Evolutionary conservation across 305 asterid species (phyloP), one percentile per base, ranked within the genome.

Genomic region (Solanum chacoense): DNA sequence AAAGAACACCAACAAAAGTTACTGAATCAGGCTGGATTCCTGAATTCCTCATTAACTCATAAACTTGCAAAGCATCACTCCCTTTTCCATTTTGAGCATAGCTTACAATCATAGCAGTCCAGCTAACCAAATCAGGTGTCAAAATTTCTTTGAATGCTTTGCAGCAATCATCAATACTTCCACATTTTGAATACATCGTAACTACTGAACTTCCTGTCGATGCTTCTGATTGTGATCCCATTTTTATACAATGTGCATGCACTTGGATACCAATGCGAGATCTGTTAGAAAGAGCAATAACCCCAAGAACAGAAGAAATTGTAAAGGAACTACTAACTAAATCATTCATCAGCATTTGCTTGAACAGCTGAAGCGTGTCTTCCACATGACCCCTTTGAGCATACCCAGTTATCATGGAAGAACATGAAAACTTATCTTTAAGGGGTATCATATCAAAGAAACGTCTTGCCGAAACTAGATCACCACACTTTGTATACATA

Each of bases 401-500:
- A 85, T 93, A 94, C 59, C 96, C 99, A 8, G 98, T 92, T 89
- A 95, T 91, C 91, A 97, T 89, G 40, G 95, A 91, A 65, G 96
- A 95, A 91, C 94, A 90, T 12, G 95, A 89, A 77, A 93, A 90
- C 89, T 90, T 92, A 87, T 94, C 95, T 92, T 94, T 95, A 78
- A 87, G 72, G 55, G 92, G 93, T 90, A 93, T 93, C 87, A 16
- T 88, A n/a, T 90, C 91, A 89, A 94, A 96, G 55, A 93, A 90
- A 40, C 77, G 88, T 90, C 90, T 93, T 4, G 98, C 97, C 24
- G 93, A 92, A 83, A 80, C 65, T 10, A 94, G 92, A 91, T 92
- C 94, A 42, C 95, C 95, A 63, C 96, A 96, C 91, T 94, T 97
- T 65, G 99, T 90, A 93, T 97, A 97, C 98, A 96, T 94, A 91